Conservation (phyloP, 352 stramenopile species). For the Globisporangium barbulae region DNA sequence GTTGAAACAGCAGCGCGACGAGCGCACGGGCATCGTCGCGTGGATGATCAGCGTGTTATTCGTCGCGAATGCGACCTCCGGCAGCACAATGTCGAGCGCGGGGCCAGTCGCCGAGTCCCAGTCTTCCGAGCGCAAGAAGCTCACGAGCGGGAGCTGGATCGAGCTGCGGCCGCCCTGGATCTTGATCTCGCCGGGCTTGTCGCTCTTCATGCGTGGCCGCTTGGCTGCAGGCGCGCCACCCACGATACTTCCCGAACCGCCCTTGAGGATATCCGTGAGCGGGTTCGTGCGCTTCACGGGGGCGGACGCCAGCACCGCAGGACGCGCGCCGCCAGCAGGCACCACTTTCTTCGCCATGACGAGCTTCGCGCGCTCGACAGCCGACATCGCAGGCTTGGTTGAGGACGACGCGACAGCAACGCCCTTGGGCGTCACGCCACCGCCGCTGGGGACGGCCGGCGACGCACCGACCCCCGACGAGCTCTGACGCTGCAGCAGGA, state of each 20-base stretch:
- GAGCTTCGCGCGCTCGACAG: slow-evolving; percentile 68
- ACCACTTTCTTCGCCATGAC: slow-evolving; percentile 74
- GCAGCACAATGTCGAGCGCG: slow-evolving; percentile 61
- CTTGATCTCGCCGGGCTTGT: slow-evolving; percentile 75
- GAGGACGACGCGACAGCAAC: background rate
- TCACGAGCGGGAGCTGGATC: slow-evolving; percentile 72
- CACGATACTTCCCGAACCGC: slow-evolving; percentile 63
- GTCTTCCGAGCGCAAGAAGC: slow-evolving; percentile 71
- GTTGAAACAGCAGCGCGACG: slow-evolving; percentile 74
- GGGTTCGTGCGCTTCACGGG: slow-evolving; percentile 73
- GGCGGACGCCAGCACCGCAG: background rate
- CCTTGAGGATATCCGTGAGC: slow-evolving; percentile 73
- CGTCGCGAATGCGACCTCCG: slow-evolving; percentile 72
- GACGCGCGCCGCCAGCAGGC: background rate
- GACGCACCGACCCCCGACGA: slow-evolving; percentile 16
- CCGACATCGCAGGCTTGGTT: slow-evolving; percentile 45
- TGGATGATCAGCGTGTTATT: slow-evolving; percentile 87
- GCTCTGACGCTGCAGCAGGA: slow-evolving; percentile 47
- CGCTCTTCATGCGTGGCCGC: slow-evolving; percentile 56
- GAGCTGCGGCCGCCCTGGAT: slow-evolving; percentile 71
- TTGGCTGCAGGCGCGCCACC: slow-evolving; percentile 59
- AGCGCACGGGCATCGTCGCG: slow-evolving; percentile 58
- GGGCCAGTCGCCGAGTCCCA: slow-evolving; percentile 69
- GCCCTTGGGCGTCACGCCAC: slow-evolving; percentile 7
- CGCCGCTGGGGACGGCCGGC: background rate